Evolutionary conservation across 2,329 filamentous ascomycete genomes (phyloP).

Genomic region (Penicillium sp.): DNA sequence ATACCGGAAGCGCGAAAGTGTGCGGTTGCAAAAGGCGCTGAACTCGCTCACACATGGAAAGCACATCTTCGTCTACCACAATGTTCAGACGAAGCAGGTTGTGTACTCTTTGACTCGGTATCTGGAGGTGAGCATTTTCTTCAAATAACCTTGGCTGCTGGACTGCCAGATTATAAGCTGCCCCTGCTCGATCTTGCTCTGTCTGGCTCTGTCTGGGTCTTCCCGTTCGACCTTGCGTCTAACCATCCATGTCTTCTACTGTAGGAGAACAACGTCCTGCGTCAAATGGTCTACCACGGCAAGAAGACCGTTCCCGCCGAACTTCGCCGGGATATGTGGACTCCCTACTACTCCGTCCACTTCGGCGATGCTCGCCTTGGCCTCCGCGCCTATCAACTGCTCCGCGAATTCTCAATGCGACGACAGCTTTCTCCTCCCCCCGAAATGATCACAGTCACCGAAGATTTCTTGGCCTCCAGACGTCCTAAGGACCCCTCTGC

Average conservation of each 20-base stretch:
- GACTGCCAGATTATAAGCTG: no score
- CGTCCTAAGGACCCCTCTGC: conserved; percentile 44
- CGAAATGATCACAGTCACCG: conserved; percentile 50
- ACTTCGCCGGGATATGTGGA: conserved; percentile 66
- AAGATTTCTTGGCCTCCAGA: conserved; percentile 46
- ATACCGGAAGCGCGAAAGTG: conserved; percentile 42
- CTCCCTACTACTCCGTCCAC: conserved; percentile 61
- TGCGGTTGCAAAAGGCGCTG: conserved; percentile 50
- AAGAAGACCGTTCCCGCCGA: conserved; percentile 64
- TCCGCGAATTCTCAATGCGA: conserved; percentile 63
- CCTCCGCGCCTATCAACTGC: conserved; percentile 59
- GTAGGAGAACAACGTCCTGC: conserved; percentile 56
- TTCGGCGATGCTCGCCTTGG: conserved; percentile 57
- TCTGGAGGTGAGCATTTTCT: conserved; percentile 54
- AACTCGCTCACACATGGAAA: conserved; percentile 56
- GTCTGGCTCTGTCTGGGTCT: neutral
- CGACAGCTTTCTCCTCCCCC: conserved; percentile 58
- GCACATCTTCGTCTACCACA: conserved; percentile 65
- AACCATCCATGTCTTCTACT: conserved; percentile 5
- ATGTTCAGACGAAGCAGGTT: conserved; percentile 66
- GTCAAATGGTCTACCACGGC: conserved; percentile 64
- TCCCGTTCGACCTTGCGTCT: conserved; percentile 6
- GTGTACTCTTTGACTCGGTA: conserved; percentile 63
- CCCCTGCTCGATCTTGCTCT: neutral
- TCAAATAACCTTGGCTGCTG: neutral